Evolutionary conservation across 257 asterid genomes (phyloP).

Genomic region (Nicotiana knightiana): DNA sequence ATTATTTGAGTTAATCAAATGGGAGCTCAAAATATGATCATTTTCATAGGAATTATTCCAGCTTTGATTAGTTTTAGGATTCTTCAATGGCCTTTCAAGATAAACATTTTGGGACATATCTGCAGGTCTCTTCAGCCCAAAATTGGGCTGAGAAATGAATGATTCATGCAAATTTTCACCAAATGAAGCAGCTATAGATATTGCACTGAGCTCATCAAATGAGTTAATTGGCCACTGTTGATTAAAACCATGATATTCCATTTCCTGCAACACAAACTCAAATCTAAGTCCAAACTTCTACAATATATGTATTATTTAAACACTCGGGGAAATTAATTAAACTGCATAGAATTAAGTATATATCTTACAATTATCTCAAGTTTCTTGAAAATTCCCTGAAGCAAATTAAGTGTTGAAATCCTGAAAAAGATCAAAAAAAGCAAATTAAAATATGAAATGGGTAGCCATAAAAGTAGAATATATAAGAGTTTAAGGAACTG

Average conservation of each 20-base stretch:
- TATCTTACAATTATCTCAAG: neutral
- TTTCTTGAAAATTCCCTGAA: constrained; percentile 45
- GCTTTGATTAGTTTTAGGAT: constrained; percentile 28
- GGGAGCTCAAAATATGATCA: constrained; percentile 14
- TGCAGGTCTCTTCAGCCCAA: constrained; percentile 31
- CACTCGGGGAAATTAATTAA: neutral
- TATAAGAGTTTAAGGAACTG: neutral
- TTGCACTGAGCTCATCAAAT: constrained; percentile 36
- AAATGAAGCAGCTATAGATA: constrained; percentile 31
- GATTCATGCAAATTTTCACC: constrained; percentile 12
- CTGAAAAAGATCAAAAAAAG: neutral
- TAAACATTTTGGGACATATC: constrained; percentile 22
- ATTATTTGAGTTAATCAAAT: constrained; percentile 18
- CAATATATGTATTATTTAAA: neutral
- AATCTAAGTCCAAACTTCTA: neutral
- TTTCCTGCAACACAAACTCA: constrained; percentile 32
- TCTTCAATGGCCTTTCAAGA: constrained; percentile 38
- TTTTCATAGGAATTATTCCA: constrained; percentile 18
- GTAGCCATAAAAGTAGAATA: neutral
- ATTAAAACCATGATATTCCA: constrained; percentile 42
- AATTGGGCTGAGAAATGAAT: constrained; percentile 17
- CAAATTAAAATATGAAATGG: neutral
- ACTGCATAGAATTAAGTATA: no score
- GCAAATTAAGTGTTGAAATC: neutral
- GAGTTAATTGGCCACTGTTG: constrained; percentile 53